phyloP scores from a whole-genome alignment of 2,329 filamentous ascomycete species.

The Fusarium floridanum region DNA sequence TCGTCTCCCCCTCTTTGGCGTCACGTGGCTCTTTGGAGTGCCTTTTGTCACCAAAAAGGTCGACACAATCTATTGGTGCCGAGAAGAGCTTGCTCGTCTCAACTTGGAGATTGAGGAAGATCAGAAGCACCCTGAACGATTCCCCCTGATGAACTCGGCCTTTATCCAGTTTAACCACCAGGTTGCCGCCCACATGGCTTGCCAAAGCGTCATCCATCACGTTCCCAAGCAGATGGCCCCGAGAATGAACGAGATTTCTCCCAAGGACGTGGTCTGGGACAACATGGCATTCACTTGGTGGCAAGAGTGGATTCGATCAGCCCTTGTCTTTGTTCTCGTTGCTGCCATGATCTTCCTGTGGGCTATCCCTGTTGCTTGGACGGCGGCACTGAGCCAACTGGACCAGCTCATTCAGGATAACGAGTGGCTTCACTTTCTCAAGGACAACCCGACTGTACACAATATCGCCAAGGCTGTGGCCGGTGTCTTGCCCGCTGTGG shows the following conservation, averaged over 20 bases:
- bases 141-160: constrained; percentile 93
- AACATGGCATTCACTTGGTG: constrained; percentile 98
- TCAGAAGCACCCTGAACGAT: constrained; percentile 86
- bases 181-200: constrained; percentile 97
- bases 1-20: constrained; percentile 73
- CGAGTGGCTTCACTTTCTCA: constrained; percentile 78
- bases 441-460: constrained; percentile 68
- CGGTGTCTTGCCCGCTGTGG: constrained; percentile 85
- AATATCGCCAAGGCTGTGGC: constrained; percentile 76
- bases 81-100: constrained; percentile 85
- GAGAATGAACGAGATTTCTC: constrained; percentile 91
- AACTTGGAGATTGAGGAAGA: constrained; percentile 94
- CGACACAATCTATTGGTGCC: constrained; percentile 93
- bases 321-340: constrained; percentile 74
- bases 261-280: constrained; percentile 93
- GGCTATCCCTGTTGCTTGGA: constrained; percentile 91
- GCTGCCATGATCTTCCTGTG: constrained; percentile 85
- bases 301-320: constrained; percentile 83
- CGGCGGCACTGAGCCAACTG: constrained; percentile 84
- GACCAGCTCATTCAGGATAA: constrained; percentile 75
- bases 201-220: constrained; percentile 91
- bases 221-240: constrained; percentile 94
- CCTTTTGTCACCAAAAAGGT: constrained; percentile 89
- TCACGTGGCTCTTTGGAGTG: constrained; percentile 81
- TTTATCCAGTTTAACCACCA: constrained; percentile 99